These are phyloP conservation scores for Cardiospermum halicacabum DNA, from an alignment of 345 rosid genomes.

Conservation along the genomic window DNA sequence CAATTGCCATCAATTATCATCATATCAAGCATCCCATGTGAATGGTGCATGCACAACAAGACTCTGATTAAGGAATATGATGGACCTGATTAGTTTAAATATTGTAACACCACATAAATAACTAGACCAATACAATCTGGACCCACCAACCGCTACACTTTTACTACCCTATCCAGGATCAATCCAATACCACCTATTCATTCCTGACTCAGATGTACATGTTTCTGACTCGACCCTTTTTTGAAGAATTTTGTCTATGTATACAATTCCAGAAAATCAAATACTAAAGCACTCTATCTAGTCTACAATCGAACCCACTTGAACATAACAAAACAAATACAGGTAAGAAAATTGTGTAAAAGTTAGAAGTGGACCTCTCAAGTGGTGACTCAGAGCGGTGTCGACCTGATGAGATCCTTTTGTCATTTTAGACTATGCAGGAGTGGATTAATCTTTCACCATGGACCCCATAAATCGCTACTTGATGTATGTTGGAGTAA, in stretches of 20 bases:
- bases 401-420: neutral
- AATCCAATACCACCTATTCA: neutral
- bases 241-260: neutral
- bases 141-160: neutral
- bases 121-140: neutral
- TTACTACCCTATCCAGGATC: neutral
- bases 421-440: too few species aligned
- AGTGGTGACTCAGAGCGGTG: neutral
- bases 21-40: constrained; percentile 2
- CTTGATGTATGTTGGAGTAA: neutral
- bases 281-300: too few species aligned
- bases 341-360: neutral
- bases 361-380: constrained; percentile 8
- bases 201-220: constrained; percentile 4
- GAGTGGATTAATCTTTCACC: neutral
- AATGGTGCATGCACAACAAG: constrained; percentile 12
- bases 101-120: neutral
- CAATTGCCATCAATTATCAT: neutral
- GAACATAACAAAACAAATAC: neutral
- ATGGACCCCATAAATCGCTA: neutral
- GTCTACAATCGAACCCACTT: neutral
- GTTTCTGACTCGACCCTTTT: neutral
- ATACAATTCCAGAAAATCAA: neutral
- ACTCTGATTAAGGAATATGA: neutral
- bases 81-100: neutral